These are phyloP conservation scores for Fusarium goolgardi DNA, from an alignment of 2,329 filamentous ascomycete species.

Conservation along the genomic window DNA sequence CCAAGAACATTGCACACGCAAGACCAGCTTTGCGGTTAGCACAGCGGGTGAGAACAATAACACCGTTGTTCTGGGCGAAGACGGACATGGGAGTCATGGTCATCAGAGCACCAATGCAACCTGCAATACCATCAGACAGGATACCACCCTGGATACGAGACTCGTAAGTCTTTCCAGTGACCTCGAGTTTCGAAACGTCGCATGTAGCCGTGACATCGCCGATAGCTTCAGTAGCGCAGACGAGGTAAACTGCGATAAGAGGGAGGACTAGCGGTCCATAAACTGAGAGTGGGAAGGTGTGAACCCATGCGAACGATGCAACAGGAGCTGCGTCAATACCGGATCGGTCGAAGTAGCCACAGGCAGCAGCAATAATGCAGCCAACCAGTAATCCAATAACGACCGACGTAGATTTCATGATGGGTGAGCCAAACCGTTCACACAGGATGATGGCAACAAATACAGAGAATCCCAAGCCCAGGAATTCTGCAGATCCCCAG, in stretches of 20 bases:
- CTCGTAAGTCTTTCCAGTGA: conserved; percentile 78
- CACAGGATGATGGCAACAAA: conserved; percentile 83
- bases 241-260: conserved; percentile 75
- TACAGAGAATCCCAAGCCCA: conserved; percentile 82
- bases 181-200: conserved; percentile 80
- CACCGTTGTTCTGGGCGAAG: conserved; percentile 87
- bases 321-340: conserved; percentile 77
- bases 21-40: conserved; percentile 85
- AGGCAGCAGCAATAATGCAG: conserved; percentile 81
- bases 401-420: conserved; percentile 85
- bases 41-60: conserved; percentile 83
- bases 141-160: conserved; percentile 83
- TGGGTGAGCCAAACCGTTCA: conserved; percentile 82
- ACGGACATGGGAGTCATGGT: conserved; percentile 84
- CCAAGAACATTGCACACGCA: conserved; percentile 78
- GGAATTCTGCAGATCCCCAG: conserved; percentile 83
- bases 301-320: conserved; percentile 81
- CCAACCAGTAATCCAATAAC: conserved; percentile 79
- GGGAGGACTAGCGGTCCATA: conserved; percentile 81
- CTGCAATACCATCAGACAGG: conserved; percentile 80
- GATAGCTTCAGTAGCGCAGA: conserved; percentile 82
- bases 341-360: conserved; percentile 81
- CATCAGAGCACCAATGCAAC: conserved; percentile 78
- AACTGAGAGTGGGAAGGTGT: conserved; percentile 77
- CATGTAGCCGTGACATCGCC: conserved; percentile 85